A percentile compares a stretch with the other conserved stretches of the same genome.
Evolutionary conservation across 1,139 yeast species (phyloP).

Genomic region (Kurtzmaniella quercitrusa): DNA sequence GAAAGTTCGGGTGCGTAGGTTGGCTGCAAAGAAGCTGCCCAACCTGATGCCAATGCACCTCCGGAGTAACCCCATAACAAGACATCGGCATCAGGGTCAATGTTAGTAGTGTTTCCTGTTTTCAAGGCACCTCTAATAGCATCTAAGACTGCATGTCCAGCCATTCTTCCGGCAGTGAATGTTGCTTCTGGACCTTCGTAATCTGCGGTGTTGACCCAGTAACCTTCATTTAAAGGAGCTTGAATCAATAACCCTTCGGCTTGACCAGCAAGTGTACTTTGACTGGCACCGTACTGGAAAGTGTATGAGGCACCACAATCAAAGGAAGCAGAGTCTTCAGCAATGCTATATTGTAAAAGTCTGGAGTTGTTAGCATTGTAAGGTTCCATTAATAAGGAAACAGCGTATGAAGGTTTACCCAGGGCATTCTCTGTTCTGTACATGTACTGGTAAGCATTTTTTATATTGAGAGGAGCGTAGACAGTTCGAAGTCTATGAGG

Average conservation of each 20-base stretch:
- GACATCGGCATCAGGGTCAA: slow-evolving; percentile 18
- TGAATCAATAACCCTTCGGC: slow-evolving; percentile 21
- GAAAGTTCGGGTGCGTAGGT: slow-evolving; percentile 30
- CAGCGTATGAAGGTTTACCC: slow-evolving; percentile 15
- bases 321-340: slow-evolving; percentile 26
- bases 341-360: slow-evolving; percentile 25
- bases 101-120: slow-evolving; percentile 19
- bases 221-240: slow-evolving; percentile 23
- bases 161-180: slow-evolving; percentile 25
- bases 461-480: slow-evolving; percentile 4
- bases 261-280: slow-evolving; percentile 14
- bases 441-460: slow-evolving; percentile 14
- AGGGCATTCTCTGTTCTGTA: slow-evolving; percentile 16
- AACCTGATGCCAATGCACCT: slow-evolving; percentile 28
- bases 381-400: slow-evolving; percentile 16
- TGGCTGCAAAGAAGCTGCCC: slow-evolving; percentile 29
- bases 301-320: slow-evolving; percentile 32
- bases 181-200: slow-evolving; percentile 27
- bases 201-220: slow-evolving; percentile 30
- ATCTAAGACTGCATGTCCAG: slow-evolving; percentile 27
- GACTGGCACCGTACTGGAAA: slow-evolving; percentile 16
- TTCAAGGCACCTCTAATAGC: slow-evolving; percentile 21
- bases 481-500: slow-evolving; percentile 16
- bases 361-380: slow-evolving; percentile 14
- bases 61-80: slow-evolving; percentile 36